Base-by-base conservation (phyloP, 192 early-diverging fungal genomes). In the Coemansia sp. region DNA sequence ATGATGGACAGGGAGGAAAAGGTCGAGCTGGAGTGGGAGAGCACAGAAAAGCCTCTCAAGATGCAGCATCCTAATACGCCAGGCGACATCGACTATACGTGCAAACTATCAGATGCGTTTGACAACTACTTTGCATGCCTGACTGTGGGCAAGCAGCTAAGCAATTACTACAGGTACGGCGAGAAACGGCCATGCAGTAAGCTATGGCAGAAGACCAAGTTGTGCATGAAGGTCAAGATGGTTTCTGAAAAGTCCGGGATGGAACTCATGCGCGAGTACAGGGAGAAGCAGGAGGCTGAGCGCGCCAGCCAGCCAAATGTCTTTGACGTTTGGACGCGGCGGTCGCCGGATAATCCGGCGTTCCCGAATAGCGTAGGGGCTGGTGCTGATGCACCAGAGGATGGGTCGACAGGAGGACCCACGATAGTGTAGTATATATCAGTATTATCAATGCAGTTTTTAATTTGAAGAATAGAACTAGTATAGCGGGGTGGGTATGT, bases 81-180 rank as follows among this genome's bases (percentile, higher is more conserved):
- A 20, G 7, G 18, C 7, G 53, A 30, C 53, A 49, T 49, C 23
- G 53, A 77, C 63, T 70, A 75, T 31, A 69, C 66, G 25, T 81
- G 78, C 70, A 81, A 81, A 57, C 69, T 70, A 25, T 81, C 78
- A 18, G 63, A 56, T 34, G 78, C 72, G 10, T 81, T 81, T 37
- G 78, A 81, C 64, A 69, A 81, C 66, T 81, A 69, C 72, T 75
- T 72, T 62, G 60, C 59, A 5, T 81, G 78, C 40, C 31, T 82
- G 57, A 74, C 79, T 7, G 79, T 82, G 0, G 79, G 79, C 28
- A 76, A 70, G 53, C 79, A 82, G 65, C 43, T 82, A 39, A 71
- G 70, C 67, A 82, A 70, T 68, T 77, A 77, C 74, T 82, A 82
- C 65, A 59, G 79, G 9, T 82, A 82, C 23, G 79, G 79, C 34